Evolutionary conservation across 2,329 filamentous ascomycete species (phyloP), one percentile per base, ranked within the genome.

Genomic region (Mycosphaerelloides madeirae): DNA sequence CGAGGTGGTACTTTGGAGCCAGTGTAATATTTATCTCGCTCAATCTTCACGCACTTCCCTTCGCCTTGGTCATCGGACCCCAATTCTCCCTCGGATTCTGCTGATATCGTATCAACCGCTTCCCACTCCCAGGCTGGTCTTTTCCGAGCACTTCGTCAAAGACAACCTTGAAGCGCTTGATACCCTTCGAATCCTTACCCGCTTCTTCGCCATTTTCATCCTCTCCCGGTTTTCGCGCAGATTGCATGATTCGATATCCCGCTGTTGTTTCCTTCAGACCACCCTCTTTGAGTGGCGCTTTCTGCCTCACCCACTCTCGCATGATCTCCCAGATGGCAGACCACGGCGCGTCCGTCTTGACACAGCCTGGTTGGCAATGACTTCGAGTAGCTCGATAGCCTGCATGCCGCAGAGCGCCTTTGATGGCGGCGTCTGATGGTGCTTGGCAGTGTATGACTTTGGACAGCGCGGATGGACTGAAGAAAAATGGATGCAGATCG

Each of bases 291-390:
- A 95, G 75, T 0, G 90, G 89, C 0, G 79, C 76, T 58, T 84
- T 85, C 62, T 95, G 88, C 18, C 84, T 79, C 12, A 86, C 80
- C 88, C 89, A 98, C 67, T 95, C 89, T 19, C 87, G 78, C 80
- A 97, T 93, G 20, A 97, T 73, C 63, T 94, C 85, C 90, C 93
- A 97, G 37, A 98, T 78, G 0, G 87, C 82, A 3, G 74, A 74
- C 89, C 89, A 98, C 0, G 90, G 87, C 12, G 93, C 93, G 66
- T 97, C 82, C 0, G 93, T 97, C 71, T 94, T 95, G 67, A 97
- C 82, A 59, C 87, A 93, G 19, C 90, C 91, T 0, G 87, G 78
- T 55, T 89, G 88, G 57, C 88, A 88, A 66, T 98, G 93, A 56
- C 87, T 95, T 58, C 91, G 81, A 1, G 87, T 87, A 3, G 85